A percentile compares a stretch with the other conserved stretches of the same genome.
phyloP scores from a whole-genome alignment of 768 basidiomycete genomes.

The Amanita rubescens region DNA sequence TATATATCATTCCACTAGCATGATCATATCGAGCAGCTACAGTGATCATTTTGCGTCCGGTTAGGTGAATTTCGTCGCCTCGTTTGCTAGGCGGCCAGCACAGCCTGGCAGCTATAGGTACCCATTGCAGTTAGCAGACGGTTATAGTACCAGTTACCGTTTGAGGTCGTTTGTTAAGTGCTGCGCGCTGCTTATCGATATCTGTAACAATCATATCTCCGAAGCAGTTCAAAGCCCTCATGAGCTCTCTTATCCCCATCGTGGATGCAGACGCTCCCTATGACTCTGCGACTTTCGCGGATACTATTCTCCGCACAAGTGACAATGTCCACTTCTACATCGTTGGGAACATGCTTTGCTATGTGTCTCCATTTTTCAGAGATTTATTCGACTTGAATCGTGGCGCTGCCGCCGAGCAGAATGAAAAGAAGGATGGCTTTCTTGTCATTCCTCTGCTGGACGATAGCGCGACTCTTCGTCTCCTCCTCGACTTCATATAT shows the following conservation, averaged over 20 bases:
- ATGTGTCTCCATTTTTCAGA: neutral
- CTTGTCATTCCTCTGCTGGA: constrained; percentile 11
- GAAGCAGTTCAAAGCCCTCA: neutral
- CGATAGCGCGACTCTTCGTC: constrained; percentile 3
- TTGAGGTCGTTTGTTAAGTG: too few species aligned
- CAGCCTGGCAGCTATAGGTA: too few species aligned
- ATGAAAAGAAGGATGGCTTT: neutral
- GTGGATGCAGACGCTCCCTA: neutral
- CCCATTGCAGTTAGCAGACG: too few species aligned
- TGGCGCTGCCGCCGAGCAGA: neutral
- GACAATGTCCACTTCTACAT: constrained; percentile 6
- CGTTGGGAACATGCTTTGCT: neutral
- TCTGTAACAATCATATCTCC: too few species aligned
- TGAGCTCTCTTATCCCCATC: neutral
- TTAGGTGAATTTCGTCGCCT: too few species aligned
- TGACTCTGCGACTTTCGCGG: neutral
- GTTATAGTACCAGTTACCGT: too few species aligned
- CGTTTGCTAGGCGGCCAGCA: too few species aligned
- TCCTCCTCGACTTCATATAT: constrained; percentile 7
- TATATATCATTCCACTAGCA: too few species aligned
- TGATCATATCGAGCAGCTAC: too few species aligned
- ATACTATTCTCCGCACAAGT: constrained; percentile 6
- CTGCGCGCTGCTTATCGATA: too few species aligned
- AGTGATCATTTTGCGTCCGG: too few species aligned
- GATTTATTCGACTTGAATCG: neutral